phyloP scores from a whole-genome alignment of 1,284 basidiomycete species.

The Sphagnurus paluster region DNA sequence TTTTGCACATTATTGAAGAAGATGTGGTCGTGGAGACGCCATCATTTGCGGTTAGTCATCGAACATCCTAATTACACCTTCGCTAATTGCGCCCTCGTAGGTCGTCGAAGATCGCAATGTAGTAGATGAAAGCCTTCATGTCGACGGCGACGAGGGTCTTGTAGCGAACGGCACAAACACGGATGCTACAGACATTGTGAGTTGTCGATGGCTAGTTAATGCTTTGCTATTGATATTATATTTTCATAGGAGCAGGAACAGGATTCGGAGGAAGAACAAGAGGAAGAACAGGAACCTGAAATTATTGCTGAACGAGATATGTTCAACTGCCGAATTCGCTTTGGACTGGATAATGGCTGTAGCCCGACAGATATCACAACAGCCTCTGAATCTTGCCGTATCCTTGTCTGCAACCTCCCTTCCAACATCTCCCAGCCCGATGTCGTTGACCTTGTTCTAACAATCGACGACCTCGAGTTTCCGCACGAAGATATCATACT shows the following conservation, averaged over 20 bases:
- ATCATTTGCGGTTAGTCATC: conserved; percentile 7
- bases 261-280: no score
- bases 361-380: conserved; percentile 35
- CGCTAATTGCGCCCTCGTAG: no score
- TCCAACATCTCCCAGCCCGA: conserved; percentile 26
- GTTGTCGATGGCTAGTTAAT: neutral
- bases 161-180: no score
- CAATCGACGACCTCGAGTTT: conserved; percentile 21
- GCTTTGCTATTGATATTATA: conserved; percentile 4
- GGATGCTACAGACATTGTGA: conserved; percentile 1
- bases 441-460: conserved; percentile 17
- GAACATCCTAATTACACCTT: neutral
- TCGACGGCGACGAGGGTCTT: no score
- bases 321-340: conserved; percentile 38
- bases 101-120: no score
- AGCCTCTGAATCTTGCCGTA: conserved; percentile 37
- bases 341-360: conserved; percentile 33
- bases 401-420: conserved; percentile 40
- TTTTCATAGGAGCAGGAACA: no score
- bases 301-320: conserved; percentile 28
- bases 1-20: conserved; percentile 25
- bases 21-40: conserved; percentile 8
- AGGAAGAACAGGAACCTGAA: conserved; percentile 20
- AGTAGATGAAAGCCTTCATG: no score
- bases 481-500: conserved; percentile 31